Base-by-base conservation (phyloP, 2,329 filamentous ascomycete species). In the Neurospora sp. region DNA sequence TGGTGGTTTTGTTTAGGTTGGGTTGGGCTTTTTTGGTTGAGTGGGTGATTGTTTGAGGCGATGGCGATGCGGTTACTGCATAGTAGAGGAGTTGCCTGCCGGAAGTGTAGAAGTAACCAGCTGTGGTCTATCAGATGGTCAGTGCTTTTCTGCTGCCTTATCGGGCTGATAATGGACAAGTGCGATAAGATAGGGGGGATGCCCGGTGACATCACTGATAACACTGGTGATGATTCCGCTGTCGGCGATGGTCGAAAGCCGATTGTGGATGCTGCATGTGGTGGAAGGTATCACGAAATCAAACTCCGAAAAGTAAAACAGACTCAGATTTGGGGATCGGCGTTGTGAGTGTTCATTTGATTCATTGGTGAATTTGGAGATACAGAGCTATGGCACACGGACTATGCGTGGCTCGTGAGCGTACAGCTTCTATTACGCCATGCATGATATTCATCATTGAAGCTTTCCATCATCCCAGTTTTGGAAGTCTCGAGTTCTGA, bases 141-240 rank as follows among this genome's bases (percentile, higher is more conserved):
- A 46, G 38, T 43, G 62, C 46, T 62, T 19, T 36, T 33, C 13
- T 19, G 19, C 17, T 43, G 23, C 6, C 19, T 62, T 8, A 5
- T 10, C 23, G 23, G 6, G 33, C 13, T 33, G 46, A 33, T 58
- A 33, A 8, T 2, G 17, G 3, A 19, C 1, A n/a, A n/a, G 9
- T 0, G 43, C 19, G 52, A 62, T 52, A 52, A 52, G 43, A 52
- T 68, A 58, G 28, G 19, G 9, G 40, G 40, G 38, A 40, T 9
- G 66, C n/a, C 33, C 66, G 13, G 67, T 70, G 69, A 52, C 67
- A 69, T 69, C 68, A 69, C 62, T 67, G 46, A 33, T 68, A 42
- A 66, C 17, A 17, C 36, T 33, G 46, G 62, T 66, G 62, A 33
- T 58, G 46, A 2, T 33, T 28, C 52, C 52, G 52, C 52, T 62